Evolutionary conservation across 1,284 basidiomycete genomes (phyloP), one percentile per base, ranked within the genome.

Genomic region (Paramarasmius palmivorus): DNA sequence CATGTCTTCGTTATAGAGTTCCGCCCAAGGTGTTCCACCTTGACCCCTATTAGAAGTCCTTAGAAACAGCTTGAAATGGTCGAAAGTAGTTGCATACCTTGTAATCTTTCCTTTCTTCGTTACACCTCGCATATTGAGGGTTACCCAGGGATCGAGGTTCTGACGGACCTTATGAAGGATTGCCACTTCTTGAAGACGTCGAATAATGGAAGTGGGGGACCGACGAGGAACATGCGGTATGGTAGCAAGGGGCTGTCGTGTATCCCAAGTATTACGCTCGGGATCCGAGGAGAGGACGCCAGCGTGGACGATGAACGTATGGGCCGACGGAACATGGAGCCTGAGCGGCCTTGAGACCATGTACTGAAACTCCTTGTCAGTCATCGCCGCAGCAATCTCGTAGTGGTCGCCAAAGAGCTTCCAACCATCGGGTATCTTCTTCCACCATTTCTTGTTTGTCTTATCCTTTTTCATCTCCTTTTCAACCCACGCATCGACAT

Each of bases 251-350:
- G 91, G 91, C 63, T 93, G 92, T 7, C 69, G 73, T 19, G 65
- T 68, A 63, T 83, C 73, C 17, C 69, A 73, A 22, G 72, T 66
- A 40, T 76, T 64, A 53, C 70, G 78, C 4, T 69, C 72, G 1
- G 90, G 86, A 63, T 94, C 82, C 10, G 77, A 79, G 0, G 92
- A 80, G 2, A 95, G 75, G 17, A 97, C 61, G 3, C 93, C 93
- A 2, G 86, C 93, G 63, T 97, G 93, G 0, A 88, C 91, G 52
- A 95, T 76, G 70, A 86, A 87, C 2, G 85, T 72, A 64, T 94
- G 90, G 5, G 90, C 77, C 1, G 79, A 78, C 0, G 92, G 90
- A n/a, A 91, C 69, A 63, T 94, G 85, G 2, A 95, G 72, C 49
- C 82, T 77, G 29, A 93, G 71, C 1, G 94, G 93, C 0, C 93